Evolutionary conservation across 1,139 yeast genomes (phyloP).

Genomic region (Saccharomyces hybrid): DNA sequence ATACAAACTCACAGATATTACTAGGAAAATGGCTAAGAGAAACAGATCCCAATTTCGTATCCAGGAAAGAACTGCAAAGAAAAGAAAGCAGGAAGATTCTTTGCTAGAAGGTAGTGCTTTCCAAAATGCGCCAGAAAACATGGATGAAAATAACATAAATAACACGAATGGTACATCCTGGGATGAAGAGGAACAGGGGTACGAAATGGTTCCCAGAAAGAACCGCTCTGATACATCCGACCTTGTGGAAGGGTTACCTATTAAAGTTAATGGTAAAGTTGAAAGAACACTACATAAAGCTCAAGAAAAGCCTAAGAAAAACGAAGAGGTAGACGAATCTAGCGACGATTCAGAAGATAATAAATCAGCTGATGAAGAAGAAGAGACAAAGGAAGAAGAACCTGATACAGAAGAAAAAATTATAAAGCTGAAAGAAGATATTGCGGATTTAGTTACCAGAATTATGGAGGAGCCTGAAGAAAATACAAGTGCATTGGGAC

Average conservation of each 20-base stretch:
- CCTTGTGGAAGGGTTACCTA: slow-evolving; percentile 70
- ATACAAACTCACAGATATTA: background rate
- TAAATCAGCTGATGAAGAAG: slow-evolving; percentile 23
- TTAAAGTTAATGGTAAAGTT: slow-evolving; percentile 64
- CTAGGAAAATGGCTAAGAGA: slow-evolving; percentile 20
- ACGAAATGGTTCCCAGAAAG: slow-evolving; percentile 53
- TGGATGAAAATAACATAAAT: slow-evolving; percentile 12
- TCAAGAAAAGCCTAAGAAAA: slow-evolving; percentile 22
- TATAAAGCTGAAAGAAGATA: slow-evolving; percentile 63
- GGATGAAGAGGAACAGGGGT: slow-evolving; percentile 65
- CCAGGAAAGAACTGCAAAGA: slow-evolving; percentile 33
- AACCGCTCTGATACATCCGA: slow-evolving; percentile 35
- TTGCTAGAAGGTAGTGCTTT: slow-evolving; percentile 43
- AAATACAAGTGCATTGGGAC: slow-evolving; percentile 55
- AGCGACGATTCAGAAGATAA: slow-evolving; percentile 20
- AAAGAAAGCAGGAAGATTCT: slow-evolving; percentile 47
- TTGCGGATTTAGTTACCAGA: slow-evolving; percentile 72
- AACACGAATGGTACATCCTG: slow-evolving; percentile 25
- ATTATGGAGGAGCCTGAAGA: slow-evolving; percentile 89
- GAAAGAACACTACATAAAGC: slow-evolving; percentile 44
- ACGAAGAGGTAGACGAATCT: slow-evolving; percentile 26
- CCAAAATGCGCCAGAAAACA: slow-evolving; percentile 25
- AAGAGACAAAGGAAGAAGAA: slow-evolving; percentile 40
- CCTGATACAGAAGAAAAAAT: slow-evolving; percentile 54
- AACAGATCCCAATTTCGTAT: slow-evolving; percentile 25